Evolutionary conservation across 192 early-diverging fungal genomes (phyloP).

Genomic region (Coemansia sp.): DNA sequence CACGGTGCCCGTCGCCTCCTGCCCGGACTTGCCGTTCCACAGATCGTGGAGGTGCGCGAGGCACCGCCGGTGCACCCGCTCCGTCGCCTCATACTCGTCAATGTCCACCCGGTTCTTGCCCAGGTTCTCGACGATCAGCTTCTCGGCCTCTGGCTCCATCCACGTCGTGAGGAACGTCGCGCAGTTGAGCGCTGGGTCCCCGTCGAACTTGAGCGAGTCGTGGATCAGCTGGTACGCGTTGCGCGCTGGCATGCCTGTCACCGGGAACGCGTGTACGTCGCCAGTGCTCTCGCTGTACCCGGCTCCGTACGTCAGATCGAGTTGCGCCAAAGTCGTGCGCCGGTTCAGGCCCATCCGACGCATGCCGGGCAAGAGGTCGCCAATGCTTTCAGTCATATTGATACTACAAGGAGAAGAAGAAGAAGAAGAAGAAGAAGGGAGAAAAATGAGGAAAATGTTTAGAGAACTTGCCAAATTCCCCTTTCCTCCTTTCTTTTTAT

Average conservation of each 20-base stretch:
- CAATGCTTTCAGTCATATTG: conserved; percentile 36
- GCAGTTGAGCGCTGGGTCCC: conserved; percentile 75
- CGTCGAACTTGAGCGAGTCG: conserved; percentile 76
- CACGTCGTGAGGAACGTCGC: conserved; percentile 79
- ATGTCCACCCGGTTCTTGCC: conserved; percentile 75
- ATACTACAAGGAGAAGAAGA: not conserved
- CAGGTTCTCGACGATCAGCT: conserved; percentile 74
- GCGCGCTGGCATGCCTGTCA: conserved; percentile 49
- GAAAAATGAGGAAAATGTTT: not conserved
- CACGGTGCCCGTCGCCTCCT: conserved; percentile 64
- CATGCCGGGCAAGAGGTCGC: conserved; percentile 39
- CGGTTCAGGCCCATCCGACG: conserved; percentile 40
- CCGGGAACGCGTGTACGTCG: conserved; percentile 39
- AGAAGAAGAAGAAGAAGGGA: not conserved
- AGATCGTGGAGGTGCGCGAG: conserved; percentile 70
- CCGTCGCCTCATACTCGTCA: conserved; percentile 72
- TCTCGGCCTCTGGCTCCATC: conserved; percentile 82
- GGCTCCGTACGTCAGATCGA: conserved; percentile 48
- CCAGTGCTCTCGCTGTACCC: conserved; percentile 25
- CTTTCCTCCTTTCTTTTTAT: not conserved
- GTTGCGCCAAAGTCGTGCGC: conserved; percentile 4
- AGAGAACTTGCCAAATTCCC: not conserved
- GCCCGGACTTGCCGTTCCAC: conserved; percentile 59
- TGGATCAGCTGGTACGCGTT: conserved; percentile 74
- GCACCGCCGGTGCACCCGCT: conserved; percentile 67